Base-by-base conservation (phyloP, 1,284 basidiomycete genomes). In the Cryptococcus sp. region DNA sequence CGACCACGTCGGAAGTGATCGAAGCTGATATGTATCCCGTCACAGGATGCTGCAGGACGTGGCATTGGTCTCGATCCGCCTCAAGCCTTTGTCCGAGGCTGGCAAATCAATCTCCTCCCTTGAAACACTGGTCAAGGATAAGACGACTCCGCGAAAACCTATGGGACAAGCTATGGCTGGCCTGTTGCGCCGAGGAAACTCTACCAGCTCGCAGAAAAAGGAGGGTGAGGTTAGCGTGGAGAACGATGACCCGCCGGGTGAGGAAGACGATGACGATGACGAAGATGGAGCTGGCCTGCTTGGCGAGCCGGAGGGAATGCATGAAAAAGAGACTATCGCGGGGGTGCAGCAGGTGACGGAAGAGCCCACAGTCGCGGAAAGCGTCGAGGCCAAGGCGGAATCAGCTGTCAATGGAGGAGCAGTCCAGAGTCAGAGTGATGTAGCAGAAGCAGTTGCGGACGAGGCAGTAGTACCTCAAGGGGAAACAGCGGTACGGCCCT, bases 91-190 rank as follows among this genome's bases (percentile, higher is more conserved):
- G 11, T 88, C 72, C 3, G 73, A 75, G 40, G 60, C 66, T 84
- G 80, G 86, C 85, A 64, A 62, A 43, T 82, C 83, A 2, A 86
- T 87, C 13, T 82, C 82, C 7, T 66, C 66, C 84, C 84, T 94
- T 13, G 88, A 91, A 75, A 90, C 85, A 10, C 84, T 93, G 50
- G 86, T 93, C 54, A 81, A 83, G 49, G 90, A 93, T 73, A 91
- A 92, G 73, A 69, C 71, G 0, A 66, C 68, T 1, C 79, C 78
- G 0, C 63, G 73, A 17, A 68, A 70, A 47, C 64, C 70, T n/a
- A 69, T 78, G 45, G 67, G 63, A 1, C 62, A 62, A 35, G 62
- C 72, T 1, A 66, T 78, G 64, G 63, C 65, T 50, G 75, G 74
- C 10, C 58, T 79, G 15, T 58, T 79, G 38, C 64, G 72, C 8